Evolutionary conservation across 139 green algal species (phyloP).

Genomic region (Marvania coccoides): DNA sequence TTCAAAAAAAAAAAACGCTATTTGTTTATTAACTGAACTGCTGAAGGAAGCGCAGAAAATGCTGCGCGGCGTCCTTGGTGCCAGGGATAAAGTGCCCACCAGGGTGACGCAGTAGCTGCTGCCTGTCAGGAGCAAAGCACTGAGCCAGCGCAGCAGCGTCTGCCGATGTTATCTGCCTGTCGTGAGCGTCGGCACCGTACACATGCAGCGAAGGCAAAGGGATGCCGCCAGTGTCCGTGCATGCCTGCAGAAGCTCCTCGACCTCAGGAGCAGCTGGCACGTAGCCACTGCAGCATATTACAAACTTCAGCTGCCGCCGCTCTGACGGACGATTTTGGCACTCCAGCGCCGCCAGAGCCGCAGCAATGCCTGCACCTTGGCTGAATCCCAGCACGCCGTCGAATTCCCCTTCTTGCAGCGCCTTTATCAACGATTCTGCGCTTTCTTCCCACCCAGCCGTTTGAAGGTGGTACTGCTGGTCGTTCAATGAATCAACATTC

Average conservation of each 20-base stretch:
- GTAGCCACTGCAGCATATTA: constrained; percentile 30
- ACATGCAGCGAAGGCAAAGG: constrained; percentile 35
- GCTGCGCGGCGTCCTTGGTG: neutral
- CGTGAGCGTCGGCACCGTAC: constrained; percentile 2
- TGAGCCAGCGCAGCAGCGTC: constrained; percentile 2
- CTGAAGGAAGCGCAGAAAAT: no score
- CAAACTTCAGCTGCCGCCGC: constrained; percentile 11
- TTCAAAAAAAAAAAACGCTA: neutral
- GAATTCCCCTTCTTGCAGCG: constrained; percentile 45
- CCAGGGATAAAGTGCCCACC: constrained; percentile 28
- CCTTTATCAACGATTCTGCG: constrained; percentile 18
- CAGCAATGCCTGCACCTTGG: constrained; percentile 50
- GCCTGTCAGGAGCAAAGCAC: constrained; percentile 3
- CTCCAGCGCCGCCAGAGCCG: constrained; percentile 23
- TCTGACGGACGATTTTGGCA: constrained; percentile 17
- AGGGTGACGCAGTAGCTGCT: constrained; percentile 12
- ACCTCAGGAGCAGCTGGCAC: constrained; percentile 2
- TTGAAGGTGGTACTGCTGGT: constrained; percentile 46
- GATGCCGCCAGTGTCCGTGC: neutral
- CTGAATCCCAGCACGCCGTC: constrained; percentile 84
- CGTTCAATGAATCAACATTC: constrained; percentile 11
- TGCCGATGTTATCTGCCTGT: constrained; percentile 10
- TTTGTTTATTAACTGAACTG: no score
- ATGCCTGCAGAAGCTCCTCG: neutral
- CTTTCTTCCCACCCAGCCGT: constrained; percentile 54